Base-by-base conservation (phyloP, 148 eudicot genomes). In the Arctostaphylos glauca region DNA sequence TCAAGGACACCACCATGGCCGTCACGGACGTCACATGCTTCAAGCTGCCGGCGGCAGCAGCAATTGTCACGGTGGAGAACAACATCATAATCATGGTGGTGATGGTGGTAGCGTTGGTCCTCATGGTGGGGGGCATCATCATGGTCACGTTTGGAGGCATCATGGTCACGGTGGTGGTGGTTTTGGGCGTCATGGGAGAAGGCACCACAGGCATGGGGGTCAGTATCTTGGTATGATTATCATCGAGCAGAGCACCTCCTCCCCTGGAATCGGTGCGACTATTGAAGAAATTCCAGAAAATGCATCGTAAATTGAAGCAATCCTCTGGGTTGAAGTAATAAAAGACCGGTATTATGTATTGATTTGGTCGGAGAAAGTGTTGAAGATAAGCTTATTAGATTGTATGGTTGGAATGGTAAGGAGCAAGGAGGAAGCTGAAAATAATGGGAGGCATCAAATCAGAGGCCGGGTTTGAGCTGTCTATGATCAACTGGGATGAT, bases 61-160 rank as follows among this genome's bases (percentile, higher is more conserved):
- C 21, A 25, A 25, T 60, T 18, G 67, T 60, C 67, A 60, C 3
- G 3, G 67, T 25, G 4, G 21, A 2, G 31, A 60, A 31, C 38
- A 60, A 31, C 38, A 31, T 31, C 38, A 31, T 31, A 31, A 31
- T 31, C 38, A 31, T 31, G 38, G 67, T 25, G 4, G 21, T 8
- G 31, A 60, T 60, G 66, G 9, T 7, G 3, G 14, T 21, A 10
- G 38, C 38, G 2, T 64, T 3, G 43, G 70, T 64, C 43, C 9
- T 64, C 70, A 66, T 1, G 71, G 71, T 66, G 71, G 71, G 9
- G 71, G 71, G 9, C 71, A 66, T 66, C 71, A 66, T 66, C 71
- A 66, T 23, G 71, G 15, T 66, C 71, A 3, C 4, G 25, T 5
- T 9, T 10, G 41, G 43, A 41, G 71, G 71, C 74, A 41, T 70